Base-by-base conservation (phyloP, 768 basidiomycete species). In the Rubroboletus satanas region DNA sequence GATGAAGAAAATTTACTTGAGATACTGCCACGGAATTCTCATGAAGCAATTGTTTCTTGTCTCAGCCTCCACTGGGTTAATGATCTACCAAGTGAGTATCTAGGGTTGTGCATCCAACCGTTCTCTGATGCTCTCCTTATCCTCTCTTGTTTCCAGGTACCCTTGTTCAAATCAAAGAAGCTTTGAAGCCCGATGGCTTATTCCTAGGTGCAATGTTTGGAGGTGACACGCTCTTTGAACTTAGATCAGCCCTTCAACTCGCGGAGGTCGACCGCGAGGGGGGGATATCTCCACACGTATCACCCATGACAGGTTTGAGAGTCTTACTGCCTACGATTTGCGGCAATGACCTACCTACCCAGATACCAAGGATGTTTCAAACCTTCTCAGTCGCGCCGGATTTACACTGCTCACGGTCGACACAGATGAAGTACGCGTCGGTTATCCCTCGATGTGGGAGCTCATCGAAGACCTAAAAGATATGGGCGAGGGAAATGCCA, bases 31-130 rank as follows among this genome's bases (percentile, higher is more conserved):
- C 83, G 76, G 3, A 80, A 88, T 56, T 90, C 92, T 14, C 88
- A 95, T 66, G 96, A 98, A 65, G 93, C 90, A 17, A 83, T 98
- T 44, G 85, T 97, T 26, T 95, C 93, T 12, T 95, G 92, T 67
- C 79, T 97, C 4, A 88, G 86, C 62, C 77, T 98, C 41, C 97
- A 99, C 59, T 99, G 97, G 97, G 83, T 97, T 12, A 98, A 98
- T 62, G 97, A 99, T 73, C 80, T 99, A 7, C 96, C 94, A 57
- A 93, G 95, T 91, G 32, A 28, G 78, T 62, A 45, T 31, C 36
- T 6, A 23, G 4, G 7, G n/a, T 41, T 41, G n/a, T 48, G 5
- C 12, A 36, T 23, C 6, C 47, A 23, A 23, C 43, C 21, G 3
- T 46, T 38, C 21, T 49, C 39, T 46, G 39, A 61, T 31, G 8